A percentile compares a stretch with the other conserved stretches of the same genome.
Conservation (phyloP, 495 filamentous ascomycete genomes). For the Aspergillus indologenus region DNA sequence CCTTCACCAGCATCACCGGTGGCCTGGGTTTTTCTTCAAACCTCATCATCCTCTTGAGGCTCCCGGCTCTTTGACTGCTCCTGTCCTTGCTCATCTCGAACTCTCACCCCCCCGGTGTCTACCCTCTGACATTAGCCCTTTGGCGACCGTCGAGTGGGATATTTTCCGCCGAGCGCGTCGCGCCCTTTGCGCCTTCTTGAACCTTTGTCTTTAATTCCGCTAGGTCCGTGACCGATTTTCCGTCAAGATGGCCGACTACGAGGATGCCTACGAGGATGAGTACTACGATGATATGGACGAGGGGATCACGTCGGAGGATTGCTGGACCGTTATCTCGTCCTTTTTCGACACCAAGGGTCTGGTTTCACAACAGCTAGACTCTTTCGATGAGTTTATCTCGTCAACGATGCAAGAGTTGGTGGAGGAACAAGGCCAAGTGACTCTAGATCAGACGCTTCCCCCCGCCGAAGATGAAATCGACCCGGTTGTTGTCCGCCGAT, state of each 20-base stretch:
- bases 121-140: constrained; percentile 7
- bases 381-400: constrained; percentile 93
- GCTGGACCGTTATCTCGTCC: constrained; percentile 93
- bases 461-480: constrained; percentile 63
- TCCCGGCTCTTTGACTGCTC: constrained; percentile 14
- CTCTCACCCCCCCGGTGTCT: constrained; percentile 2
- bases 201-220: constrained; percentile 3
- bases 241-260: constrained; percentile 52
- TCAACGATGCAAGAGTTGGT: constrained; percentile 92
- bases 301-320: constrained; percentile 78
- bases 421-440: constrained; percentile 81
- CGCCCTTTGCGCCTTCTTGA: constrained; percentile 33
- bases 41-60: constrained; percentile 19
- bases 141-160: constrained; percentile 17
- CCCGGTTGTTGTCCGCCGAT: constrained; percentile 77
- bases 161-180: constrained; percentile 27
- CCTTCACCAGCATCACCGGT: constrained; percentile 21
- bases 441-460: constrained; percentile 82
- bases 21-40: constrained; percentile 26
- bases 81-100: neutral
- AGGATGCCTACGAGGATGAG: constrained; percentile 50
- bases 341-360: constrained; percentile 96
- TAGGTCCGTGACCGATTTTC: constrained; percentile 7
- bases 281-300: constrained; percentile 66
- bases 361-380: constrained; percentile 96